A percentile compares a stretch with the other conserved stretches of the same genome.
Conservation (phyloP, 306 rosid species). For the Mimosa pudica region DNA sequence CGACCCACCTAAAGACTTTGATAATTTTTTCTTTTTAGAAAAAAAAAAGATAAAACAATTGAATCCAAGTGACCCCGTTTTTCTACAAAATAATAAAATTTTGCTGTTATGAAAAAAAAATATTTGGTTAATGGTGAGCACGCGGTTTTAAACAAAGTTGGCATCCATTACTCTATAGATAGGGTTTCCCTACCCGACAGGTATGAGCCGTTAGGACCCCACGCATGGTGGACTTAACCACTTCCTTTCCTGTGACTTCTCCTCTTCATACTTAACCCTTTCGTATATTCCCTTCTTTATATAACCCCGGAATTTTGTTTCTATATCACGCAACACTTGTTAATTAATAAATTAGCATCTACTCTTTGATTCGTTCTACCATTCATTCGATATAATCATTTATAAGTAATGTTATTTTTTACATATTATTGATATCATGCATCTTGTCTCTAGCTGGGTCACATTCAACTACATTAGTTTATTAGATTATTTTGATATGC, state of each 20-base stretch:
- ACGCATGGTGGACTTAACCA: constrained; percentile 50
- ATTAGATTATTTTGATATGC: background rate
- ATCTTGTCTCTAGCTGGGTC: background rate
- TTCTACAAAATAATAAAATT: constrained; percentile 11
- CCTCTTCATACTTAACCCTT: constrained; percentile 36
- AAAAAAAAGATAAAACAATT: background rate
- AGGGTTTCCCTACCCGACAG: constrained; percentile 57
- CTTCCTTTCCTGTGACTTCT: constrained; percentile 15
- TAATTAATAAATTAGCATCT: background rate
- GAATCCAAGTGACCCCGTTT: constrained; percentile 34
- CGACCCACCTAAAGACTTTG: constrained; percentile 75
- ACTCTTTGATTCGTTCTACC: background rate
- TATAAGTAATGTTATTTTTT: background rate
- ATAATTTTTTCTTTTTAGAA: background rate
- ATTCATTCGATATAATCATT: background rate
- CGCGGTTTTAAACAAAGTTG: constrained; percentile 84
- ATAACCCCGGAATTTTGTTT: constrained; percentile 23
- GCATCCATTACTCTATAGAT: constrained; percentile 60
- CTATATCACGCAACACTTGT: constrained; percentile 13
- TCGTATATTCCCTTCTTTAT: constrained; percentile 41
- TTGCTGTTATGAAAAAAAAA: background rate
- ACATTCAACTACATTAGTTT: constrained; percentile 6
- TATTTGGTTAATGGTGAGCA: constrained; percentile 58
- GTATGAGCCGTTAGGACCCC: constrained; percentile 70
- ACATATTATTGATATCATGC: constrained; percentile 4